These are phyloP conservation scores for Emergomyces orientalis DNA, from an alignment of 2,329 filamentous ascomycete genomes.

Conservation along the genomic window DNA sequence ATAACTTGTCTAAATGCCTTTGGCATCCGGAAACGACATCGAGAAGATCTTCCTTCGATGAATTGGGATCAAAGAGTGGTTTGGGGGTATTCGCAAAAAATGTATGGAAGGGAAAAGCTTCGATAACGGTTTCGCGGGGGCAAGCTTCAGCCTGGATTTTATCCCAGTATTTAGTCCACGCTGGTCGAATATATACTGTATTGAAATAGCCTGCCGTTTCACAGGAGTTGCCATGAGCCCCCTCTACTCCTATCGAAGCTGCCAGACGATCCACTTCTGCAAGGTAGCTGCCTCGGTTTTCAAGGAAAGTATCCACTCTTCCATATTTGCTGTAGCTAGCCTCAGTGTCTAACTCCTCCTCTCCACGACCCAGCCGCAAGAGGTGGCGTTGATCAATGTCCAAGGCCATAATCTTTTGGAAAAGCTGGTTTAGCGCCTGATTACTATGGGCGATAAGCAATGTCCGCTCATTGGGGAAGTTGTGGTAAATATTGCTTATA, in stretches of 20 bases:
- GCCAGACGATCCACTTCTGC: slow-evolving; percentile 80
- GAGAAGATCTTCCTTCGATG: slow-evolving; percentile 56
- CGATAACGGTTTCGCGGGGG: slow-evolving; percentile 53
- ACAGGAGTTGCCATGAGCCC: slow-evolving; percentile 90
- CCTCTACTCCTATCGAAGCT: slow-evolving; percentile 72
- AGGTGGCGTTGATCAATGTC: slow-evolving; percentile 95
- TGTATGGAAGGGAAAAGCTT: slow-evolving; percentile 73
- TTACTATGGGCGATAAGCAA: slow-evolving; percentile 94
- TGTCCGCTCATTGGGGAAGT: slow-evolving; percentile 87
- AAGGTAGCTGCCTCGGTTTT: slow-evolving; percentile 70
- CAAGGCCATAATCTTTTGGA: slow-evolving; percentile 92
- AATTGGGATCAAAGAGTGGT: slow-evolving; percentile 64
- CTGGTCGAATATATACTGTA: slow-evolving; percentile 76
- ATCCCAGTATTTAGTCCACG: slow-evolving; percentile 78
- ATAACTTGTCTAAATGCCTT: slow-evolving; percentile 79
- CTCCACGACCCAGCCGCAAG: slow-evolving; percentile 83
- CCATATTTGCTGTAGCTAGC: slow-evolving; percentile 88
- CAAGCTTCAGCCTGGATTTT: slow-evolving; percentile 48
- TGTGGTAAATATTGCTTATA: slow-evolving; percentile 98
- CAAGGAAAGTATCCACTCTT: slow-evolving; percentile 87
- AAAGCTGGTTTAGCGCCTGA: slow-evolving; percentile 92
- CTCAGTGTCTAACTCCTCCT: slow-evolving; percentile 83
- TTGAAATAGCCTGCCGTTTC: slow-evolving; percentile 98
- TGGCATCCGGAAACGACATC: slow-evolving; percentile 80
- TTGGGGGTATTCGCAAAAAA: slow-evolving; percentile 86